These are phyloP conservation scores for Tuber indicum DNA, from an alignment of 495 filamentous ascomycete genomes.

Conservation along the genomic window DNA sequence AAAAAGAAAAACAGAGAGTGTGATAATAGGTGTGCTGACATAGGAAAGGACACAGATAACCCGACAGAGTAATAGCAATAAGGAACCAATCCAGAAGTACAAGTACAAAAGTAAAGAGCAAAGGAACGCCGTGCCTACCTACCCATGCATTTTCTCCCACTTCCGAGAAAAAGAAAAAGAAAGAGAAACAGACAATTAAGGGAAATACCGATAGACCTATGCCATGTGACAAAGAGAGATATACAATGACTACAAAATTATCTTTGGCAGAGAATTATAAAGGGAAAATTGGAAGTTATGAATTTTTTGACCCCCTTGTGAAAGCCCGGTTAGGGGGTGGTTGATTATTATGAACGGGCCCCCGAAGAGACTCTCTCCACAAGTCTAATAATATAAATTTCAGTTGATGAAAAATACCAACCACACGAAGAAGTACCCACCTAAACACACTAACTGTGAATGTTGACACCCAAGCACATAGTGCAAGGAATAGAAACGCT, in stretches of 20 bases:
- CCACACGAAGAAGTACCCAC: constrained; percentile 44
- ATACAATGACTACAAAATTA: constrained; percentile 20
- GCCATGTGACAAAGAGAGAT: constrained; percentile 16
- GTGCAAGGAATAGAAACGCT: constrained; percentile 70
- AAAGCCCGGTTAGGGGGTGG: constrained; percentile 5
- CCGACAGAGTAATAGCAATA: constrained; percentile 14
- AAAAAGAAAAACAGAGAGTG: constrained; percentile 17
- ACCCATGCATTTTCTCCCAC: constrained; percentile 28
- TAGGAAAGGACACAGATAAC: constrained; percentile 13
- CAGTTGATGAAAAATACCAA: constrained; percentile 15
- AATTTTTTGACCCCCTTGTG: neutral
- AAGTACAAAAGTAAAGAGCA: constrained; percentile 17
- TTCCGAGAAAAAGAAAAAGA: constrained; percentile 2
- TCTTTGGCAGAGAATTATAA: constrained; percentile 3
- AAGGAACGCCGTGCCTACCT: constrained; percentile 27
- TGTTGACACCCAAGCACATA: constrained; percentile 83
- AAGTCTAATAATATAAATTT: constrained; percentile 46
- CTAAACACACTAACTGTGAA: constrained; percentile 84
- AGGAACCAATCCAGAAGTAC: constrained; percentile 10
- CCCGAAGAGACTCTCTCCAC: constrained; percentile 58
- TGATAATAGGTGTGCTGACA: constrained; percentile 35
- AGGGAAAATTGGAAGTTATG: constrained; percentile 8
- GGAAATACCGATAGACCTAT: constrained; percentile 12
- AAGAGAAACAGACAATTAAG: constrained; percentile 4
- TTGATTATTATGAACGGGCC: constrained; percentile 24